Percentiles rank a stretch among this genome's conserved stretches.
Conservation (phyloP, 1,284 basidiomycete genomes). For the Ustilago curta region DNA sequence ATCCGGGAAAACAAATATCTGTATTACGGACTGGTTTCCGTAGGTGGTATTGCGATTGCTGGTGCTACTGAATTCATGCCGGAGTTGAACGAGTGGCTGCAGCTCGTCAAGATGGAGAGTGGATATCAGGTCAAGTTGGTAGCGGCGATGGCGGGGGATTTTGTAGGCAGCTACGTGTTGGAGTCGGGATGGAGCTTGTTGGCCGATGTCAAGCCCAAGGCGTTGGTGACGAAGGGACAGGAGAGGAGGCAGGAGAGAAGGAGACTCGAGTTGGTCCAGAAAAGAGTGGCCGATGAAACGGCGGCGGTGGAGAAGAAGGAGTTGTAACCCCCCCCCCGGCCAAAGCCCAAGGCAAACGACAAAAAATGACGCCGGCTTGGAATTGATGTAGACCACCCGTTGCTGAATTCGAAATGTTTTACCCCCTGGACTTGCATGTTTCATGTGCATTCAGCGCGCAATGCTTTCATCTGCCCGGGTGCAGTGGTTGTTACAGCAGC, state of each 20-base stretch:
- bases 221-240: slow-evolving; percentile 42
- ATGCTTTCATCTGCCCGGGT: too few relatives aligned
- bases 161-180: slow-evolving; percentile 85
- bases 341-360: too few relatives aligned
- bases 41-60: slow-evolving; percentile 59
- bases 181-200: slow-evolving; percentile 90
- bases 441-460: too few relatives aligned
- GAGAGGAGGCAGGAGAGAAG: slow-evolving; percentile 50
- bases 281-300: slow-evolving; percentile 10
- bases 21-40: slow-evolving; percentile 63
- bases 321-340: too few relatives aligned
- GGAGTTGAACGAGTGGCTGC: slow-evolving; percentile 94
- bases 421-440: too few relatives aligned
- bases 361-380: too few relatives aligned
- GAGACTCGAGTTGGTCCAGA: slow-evolving; percentile 31
- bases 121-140: slow-evolving; percentile 72
- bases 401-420: too few relatives aligned
- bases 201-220: slow-evolving; percentile 82
- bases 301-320: slow-evolving; percentile 32
- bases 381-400: too few relatives aligned
- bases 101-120: slow-evolving; percentile 89
- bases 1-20: slow-evolving; percentile 65
- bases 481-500: too few relatives aligned
- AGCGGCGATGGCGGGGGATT: slow-evolving; percentile 84
- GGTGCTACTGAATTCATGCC: slow-evolving; percentile 81